A percentile compares a stretch with the other conserved stretches of the same genome.
Conservation (phyloP, 2,329 filamentous ascomycete species). For the Fusarium coffeatum region DNA sequence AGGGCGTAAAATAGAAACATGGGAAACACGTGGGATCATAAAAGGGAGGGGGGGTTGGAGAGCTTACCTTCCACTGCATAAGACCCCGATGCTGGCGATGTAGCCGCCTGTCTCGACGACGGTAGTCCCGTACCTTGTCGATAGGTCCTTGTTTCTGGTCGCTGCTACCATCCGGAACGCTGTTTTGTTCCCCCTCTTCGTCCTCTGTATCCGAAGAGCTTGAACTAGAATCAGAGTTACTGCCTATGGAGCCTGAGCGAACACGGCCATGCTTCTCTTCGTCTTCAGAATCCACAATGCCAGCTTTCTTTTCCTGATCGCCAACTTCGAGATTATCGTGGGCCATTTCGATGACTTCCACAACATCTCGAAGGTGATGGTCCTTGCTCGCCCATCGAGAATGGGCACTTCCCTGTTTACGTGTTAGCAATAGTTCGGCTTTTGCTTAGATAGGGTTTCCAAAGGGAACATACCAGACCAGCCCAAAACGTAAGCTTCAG, state of each 20-base stretch:
- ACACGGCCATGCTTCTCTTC: conserved; percentile 3
- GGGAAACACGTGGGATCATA: conserved; percentile 4
- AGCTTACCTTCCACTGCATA: conserved; percentile 74
- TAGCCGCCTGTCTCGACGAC: conserved; percentile 66
- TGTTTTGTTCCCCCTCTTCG: conserved; percentile 40
- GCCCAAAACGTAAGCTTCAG: conserved; percentile 52
- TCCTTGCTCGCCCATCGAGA: conserved; percentile 52
- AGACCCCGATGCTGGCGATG: conserved; percentile 75
- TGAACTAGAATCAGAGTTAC: conserved; percentile 44
- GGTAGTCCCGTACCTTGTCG: conserved; percentile 69
- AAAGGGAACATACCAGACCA: conserved; percentile 50
- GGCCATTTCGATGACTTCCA: conserved; percentile 61
- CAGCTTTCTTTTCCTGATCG: conserved; percentile 51
- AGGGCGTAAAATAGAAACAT: conserved; percentile 18
- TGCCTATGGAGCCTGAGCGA: conserved; percentile 36
- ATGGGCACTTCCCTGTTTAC: conserved; percentile 51
- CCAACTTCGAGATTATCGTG: conserved; percentile 51
- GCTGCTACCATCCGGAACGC: conserved; percentile 51
- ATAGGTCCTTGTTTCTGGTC: conserved; percentile 58
- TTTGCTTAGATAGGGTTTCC: neutral
- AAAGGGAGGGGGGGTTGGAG: neutral
- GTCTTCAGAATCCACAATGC: conserved; percentile 50
- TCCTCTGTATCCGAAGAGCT: conserved; percentile 49
- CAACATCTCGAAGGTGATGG: conserved; percentile 51
- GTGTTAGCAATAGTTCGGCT: conserved; percentile 8